Base-by-base conservation (phyloP, 805 yeast genomes). In the Metschnikowia aberdeeniae region DNA sequence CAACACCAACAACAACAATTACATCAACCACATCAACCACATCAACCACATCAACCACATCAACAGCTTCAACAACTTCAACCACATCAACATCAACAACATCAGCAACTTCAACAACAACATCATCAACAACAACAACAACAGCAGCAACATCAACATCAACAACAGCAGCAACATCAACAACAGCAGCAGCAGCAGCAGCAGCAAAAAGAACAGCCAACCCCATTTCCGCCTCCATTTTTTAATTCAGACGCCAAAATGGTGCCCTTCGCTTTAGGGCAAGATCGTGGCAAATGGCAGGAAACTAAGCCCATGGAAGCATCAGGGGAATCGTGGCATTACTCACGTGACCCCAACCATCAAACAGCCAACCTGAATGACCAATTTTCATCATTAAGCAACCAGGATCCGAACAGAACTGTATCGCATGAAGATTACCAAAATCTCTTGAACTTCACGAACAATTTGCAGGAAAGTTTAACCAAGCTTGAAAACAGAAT, bases 391-490 rank as follows among this genome's bases (percentile, higher is more conserved):
- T 24, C 29, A 13, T 14, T n/a, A 22, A 30, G 12, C 36, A 33
- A 26, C 12, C 36, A 22, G 20, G 42, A 39, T 13, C 35, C 36
- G n/a, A 26, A 32, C 13, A 32, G 44, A 14, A 62, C 31, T 45
- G 66, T 67, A 12, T 55, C 63, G 3, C 47, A 61, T 43, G 57
- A 59, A 4, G 60, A 57, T 42, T 68, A 68, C 51, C 67, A 64
- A 33, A 69, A 67, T 36, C 55, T 68, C 36, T 63, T 64, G n/a
- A 49, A 54, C 5, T 67, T 67, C 46, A 63, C 72, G 3, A 63
- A 61, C 17, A 44, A 56, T 1, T 51, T 68, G n/a, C 69, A 67
- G 45, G 61, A 59, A 9, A 59, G 51, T 34, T 46, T 67, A 40
- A 47, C 36, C 33, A 52, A 48, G 29, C 59, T 68, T 55, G 64